Evolutionary conservation across 148 eudicot species (phyloP).

Genomic region (Diospyros kaki): DNA sequence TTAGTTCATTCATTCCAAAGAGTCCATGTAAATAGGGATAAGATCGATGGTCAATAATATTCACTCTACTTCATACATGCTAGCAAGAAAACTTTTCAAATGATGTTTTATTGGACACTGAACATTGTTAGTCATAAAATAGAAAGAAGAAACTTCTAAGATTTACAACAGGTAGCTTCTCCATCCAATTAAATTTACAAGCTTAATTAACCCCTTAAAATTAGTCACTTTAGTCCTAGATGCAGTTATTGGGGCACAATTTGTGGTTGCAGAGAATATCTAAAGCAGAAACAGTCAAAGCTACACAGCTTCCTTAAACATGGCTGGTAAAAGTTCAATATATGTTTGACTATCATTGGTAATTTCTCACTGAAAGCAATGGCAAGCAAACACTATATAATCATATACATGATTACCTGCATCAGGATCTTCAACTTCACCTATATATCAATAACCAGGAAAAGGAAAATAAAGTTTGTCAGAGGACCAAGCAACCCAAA

Average conservation of each 20-base stretch:
- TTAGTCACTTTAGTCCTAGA: not conserved
- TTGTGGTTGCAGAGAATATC: not conserved
- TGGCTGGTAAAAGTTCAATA: not conserved
- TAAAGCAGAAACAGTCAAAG: not conserved
- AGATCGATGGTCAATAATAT: not conserved
- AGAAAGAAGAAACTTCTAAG: not conserved
- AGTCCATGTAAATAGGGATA: not conserved
- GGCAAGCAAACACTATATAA: not conserved
- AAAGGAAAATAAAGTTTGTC: constrained; percentile 12
- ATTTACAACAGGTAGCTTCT: not conserved
- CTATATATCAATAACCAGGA: constrained; percentile 30
- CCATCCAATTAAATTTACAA: not conserved
- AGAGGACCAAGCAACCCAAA: constrained; percentile 3
- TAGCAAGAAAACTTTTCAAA: not conserved
- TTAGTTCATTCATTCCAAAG: not conserved
- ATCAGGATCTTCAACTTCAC: constrained; percentile 71
- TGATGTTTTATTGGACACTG: not conserved
- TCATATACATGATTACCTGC: constrained; percentile 51
- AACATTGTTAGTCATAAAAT: not conserved
- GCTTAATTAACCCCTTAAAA: not conserved
- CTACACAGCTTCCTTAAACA: not conserved
- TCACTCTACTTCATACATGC: not conserved
- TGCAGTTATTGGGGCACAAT: too few species aligned
- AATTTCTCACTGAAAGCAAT: not conserved
- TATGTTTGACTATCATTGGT: not conserved